Base-by-base conservation (phyloP, 345 rosid genomes). In the Citrus trifoliata region DNA sequence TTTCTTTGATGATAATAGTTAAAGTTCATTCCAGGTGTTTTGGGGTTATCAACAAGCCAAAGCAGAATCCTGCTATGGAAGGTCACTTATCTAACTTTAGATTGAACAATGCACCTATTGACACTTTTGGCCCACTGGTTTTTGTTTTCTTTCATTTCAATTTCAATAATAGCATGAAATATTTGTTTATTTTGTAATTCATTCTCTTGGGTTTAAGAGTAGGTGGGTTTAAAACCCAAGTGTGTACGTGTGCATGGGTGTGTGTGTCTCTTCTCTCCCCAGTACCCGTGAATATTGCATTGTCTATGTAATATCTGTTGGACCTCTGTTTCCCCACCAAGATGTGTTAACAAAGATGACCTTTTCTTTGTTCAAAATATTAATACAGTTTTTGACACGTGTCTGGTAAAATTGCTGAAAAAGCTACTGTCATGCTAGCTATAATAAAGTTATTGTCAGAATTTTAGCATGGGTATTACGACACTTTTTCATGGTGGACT, bases 1-100 rank as follows among this genome's bases (percentile, higher is more conserved):
- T 37, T 56, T 28, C 61, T 25, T 69, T 65, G 67, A 67, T 76
- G 73, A 63, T 42, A 42, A 42, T 42, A 46, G 18, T 13, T 55
- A 32, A 40, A 53, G 82, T 51, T 69, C 14, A 53, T 76, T 82
- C 51, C 85, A 74, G 81, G 80, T 81, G 27, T 73, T 32, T 59
- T 28, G 73, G 77, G 55, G 71, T 53, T 38, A 33, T 60, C 21
- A 51, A 28, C 48, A 76, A 65, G 46, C 40, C 55, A 76, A 58
- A 73, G 51, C 46, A 53, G 69, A 59, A 25, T 68, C 35, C 61
- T 30, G 67, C 46, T 30, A 40, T 19, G 7, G 55, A 76, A 71
- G 80, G 69, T 81, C 73, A 14, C 71, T 25, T 67, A 42, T 69
- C 67, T 51, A 28, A 55, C 73, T 40, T 27, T 9, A 72, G 55